Conservation (phyloP, 1,139 yeast genomes). For the Petasospora rhodanensis region DNA sequence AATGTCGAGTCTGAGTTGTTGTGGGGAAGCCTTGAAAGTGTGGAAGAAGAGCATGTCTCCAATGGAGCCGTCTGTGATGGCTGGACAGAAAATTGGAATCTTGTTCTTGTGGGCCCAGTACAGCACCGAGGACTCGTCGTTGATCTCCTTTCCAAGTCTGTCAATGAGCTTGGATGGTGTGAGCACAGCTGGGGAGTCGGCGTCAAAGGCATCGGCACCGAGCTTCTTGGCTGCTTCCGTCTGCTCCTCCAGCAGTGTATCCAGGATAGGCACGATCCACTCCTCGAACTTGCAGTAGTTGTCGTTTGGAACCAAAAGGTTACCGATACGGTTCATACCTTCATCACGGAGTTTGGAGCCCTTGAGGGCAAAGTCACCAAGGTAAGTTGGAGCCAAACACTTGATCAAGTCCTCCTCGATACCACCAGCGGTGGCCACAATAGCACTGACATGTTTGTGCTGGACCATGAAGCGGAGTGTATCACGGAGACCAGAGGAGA, state of each 20-base stretch:
- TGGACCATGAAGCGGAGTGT: conserved; percentile 85
- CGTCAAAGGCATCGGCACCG: conserved; percentile 49
- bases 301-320: conserved; percentile 93
- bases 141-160: conserved; percentile 90
- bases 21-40: conserved; percentile 90
- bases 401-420: conserved; percentile 95
- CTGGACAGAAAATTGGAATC: conserved; percentile 96
- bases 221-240: conserved; percentile 54
- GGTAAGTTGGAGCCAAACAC: conserved; percentile 90
- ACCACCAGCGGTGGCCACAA: conserved; percentile 97
- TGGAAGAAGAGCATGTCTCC: conserved; percentile 99
- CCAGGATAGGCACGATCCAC: conserved; percentile 94
- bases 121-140: conserved; percentile 88
- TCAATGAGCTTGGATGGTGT: conserved; percentile 92
- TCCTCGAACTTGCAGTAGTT: conserved; percentile 96
- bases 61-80: conserved; percentile 94
- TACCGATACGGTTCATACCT: conserved; percentile 97
- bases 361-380: conserved; percentile 83
- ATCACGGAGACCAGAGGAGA: conserved; percentile 90
- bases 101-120: conserved; percentile 98
- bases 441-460: conserved; percentile 89
- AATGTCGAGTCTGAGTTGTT: conserved; percentile 82
- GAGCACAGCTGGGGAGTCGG: conserved; percentile 65
- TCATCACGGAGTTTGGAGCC: conserved; percentile 84
- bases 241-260: conserved; percentile 84